Evolutionary conservation across 345 rosid species (phyloP).

Genomic region (Gossypium turneri): DNA sequence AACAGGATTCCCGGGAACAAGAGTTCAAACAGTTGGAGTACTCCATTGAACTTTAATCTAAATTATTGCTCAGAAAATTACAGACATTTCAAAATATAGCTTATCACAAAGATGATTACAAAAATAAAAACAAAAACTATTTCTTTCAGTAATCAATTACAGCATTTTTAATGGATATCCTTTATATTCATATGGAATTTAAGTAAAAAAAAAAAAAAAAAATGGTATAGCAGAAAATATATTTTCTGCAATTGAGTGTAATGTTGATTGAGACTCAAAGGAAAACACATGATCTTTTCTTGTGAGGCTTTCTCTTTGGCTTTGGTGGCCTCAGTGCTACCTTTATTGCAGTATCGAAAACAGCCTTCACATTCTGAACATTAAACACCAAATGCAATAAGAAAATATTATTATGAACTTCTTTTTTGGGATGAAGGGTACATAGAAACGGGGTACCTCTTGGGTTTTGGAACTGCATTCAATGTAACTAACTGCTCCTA

Average conservation of each 20-base stretch:
- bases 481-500: not conserved
- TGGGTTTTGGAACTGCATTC: conserved; percentile 1
- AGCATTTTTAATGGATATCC: no score
- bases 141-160: no score
- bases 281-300: not conserved
- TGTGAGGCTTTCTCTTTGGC: not conserved
- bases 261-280: not conserved
- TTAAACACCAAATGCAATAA: not conserved
- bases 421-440: not conserved
- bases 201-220: not conserved
- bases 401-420: not conserved
- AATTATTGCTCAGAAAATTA: not conserved
- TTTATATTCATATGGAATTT: not conserved
- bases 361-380: not conserved
- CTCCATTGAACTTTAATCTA: not conserved
- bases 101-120: not conserved
- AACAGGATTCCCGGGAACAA: not conserved
- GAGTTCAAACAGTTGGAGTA: not conserved
- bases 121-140: no score
- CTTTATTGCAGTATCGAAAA: not conserved
- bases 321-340: conserved; percentile 2
- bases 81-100: not conserved
- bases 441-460: not conserved
- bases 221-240: not conserved
- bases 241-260: not conserved